phyloP scores from a whole-genome alignment of 2,329 filamentous ascomycete species.

The Epichloe gansuensis region DNA sequence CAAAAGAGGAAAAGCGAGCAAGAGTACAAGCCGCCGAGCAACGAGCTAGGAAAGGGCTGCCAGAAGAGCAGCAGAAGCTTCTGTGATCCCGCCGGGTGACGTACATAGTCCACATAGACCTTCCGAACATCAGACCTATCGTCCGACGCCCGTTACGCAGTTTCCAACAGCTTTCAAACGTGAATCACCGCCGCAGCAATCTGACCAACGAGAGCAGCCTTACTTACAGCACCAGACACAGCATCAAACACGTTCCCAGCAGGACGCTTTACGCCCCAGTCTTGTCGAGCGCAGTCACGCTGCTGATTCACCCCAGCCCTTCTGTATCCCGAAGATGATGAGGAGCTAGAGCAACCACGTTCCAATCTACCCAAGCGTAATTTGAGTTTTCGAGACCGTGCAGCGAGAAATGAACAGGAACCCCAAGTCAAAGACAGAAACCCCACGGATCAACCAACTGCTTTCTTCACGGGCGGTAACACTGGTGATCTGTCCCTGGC shows the following conservation, averaged over 20 bases:
- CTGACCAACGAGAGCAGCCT: not conserved
- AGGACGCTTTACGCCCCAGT: not conserved
- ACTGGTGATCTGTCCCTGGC: slow-evolving; percentile 25
- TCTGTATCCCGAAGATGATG: slow-evolving; percentile 8
- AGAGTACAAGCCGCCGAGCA: slow-evolving; percentile 73
- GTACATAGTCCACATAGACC: slow-evolving; percentile 13
- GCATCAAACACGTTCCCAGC: not conserved
- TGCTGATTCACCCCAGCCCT: slow-evolving; percentile 13
- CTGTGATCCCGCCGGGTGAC: slow-evolving; percentile 10
- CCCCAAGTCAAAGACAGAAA: slow-evolving; percentile 17
- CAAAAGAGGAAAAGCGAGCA: slow-evolving; percentile 88
- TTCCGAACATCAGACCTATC: not conserved
- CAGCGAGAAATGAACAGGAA: slow-evolving; percentile 31
- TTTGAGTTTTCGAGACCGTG: slow-evolving; percentile 48
- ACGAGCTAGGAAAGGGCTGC: slow-evolving; percentile 51
- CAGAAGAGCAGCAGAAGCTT: slow-evolving; percentile 19
- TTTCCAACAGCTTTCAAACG: not conserved
- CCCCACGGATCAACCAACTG: slow-evolving; percentile 11
- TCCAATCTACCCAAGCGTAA: slow-evolving; percentile 38
- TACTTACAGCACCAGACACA: not conserved
- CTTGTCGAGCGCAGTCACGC: slow-evolving; percentile 7
- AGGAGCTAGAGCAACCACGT: slow-evolving; percentile 9
- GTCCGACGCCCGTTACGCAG: not conserved
- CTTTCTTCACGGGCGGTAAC: slow-evolving; percentile 15
- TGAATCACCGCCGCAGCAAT: not conserved